Evolutionary conservation across 345 rosid species (phyloP).

Genomic region (Rubroshorea leprosula): DNA sequence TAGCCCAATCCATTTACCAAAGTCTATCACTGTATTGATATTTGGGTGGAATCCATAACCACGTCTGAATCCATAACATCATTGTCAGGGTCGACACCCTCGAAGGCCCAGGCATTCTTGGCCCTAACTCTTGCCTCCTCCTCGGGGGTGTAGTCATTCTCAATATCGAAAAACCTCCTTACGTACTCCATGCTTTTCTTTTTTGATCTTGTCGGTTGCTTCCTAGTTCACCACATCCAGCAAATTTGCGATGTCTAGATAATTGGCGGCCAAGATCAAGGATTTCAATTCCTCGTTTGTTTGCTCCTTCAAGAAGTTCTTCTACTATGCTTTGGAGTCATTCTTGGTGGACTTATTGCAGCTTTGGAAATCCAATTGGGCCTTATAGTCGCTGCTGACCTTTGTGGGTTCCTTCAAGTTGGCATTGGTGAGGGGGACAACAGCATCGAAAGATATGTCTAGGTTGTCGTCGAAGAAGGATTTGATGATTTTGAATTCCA

Average conservation of each 20-base stretch:
- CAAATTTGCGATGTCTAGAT: not conserved
- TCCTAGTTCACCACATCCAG: conserved; percentile 13
- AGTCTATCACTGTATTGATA: no score
- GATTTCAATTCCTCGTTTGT: not conserved
- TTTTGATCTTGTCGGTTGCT: conserved; percentile 21
- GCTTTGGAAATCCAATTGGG: not conserved
- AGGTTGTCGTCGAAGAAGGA: not conserved
- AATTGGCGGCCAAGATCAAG: not conserved
- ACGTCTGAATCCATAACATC: no score
- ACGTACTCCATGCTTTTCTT: conserved; percentile 30
- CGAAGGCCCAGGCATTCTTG: conserved; percentile 29
- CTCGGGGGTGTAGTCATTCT: conserved; percentile 28
- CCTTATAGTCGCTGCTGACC: not conserved
- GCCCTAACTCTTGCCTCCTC: conserved; percentile 24
- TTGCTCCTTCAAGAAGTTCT: not conserved
- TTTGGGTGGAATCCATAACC: no score
- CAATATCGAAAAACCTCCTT: conserved; percentile 26
- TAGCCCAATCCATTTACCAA: no score
- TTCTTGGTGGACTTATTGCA: not conserved
- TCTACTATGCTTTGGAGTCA: not conserved
- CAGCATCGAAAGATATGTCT: not conserved
- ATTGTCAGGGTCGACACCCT: conserved; percentile 10
- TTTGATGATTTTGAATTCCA: not conserved
- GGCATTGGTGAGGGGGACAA: not conserved
- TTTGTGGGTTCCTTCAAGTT: not conserved